Percentiles rank a stretch among this genome's conserved stretches.
These are phyloP conservation scores for Saccharomyces jurei DNA, from an alignment of 805 yeast genomes.

Conservation along the genomic window DNA sequence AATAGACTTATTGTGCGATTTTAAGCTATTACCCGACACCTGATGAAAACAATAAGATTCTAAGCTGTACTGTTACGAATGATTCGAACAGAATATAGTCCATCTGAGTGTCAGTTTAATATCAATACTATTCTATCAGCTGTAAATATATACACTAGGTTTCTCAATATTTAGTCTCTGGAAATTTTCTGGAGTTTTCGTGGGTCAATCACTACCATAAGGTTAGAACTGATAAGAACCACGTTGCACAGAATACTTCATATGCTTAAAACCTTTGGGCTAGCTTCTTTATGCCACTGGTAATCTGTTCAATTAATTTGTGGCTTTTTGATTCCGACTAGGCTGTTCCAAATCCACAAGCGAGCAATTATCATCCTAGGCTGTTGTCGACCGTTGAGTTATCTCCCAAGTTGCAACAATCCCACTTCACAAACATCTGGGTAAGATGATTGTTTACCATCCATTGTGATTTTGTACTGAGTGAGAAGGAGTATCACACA, in stretches of 20 bases:
- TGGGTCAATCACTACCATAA: background rate
- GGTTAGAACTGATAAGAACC: conserved; percentile 4
- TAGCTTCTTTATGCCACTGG: conserved; percentile 2
- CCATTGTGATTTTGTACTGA: conserved; percentile 1
- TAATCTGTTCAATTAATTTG: background rate
- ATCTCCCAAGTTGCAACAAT: background rate
- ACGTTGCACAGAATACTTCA: conserved; percentile 3
- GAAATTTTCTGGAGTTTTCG: background rate
- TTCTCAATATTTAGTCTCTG: background rate
- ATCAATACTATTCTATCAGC: background rate
- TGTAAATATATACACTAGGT: background rate
- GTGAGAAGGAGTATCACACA: conserved; percentile 2
- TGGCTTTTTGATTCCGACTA: background rate
- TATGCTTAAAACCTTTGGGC: conserved; percentile 3
- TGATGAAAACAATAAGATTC: background rate
- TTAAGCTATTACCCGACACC: background rate
- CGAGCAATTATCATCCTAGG: background rate
- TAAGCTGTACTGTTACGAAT: background rate
- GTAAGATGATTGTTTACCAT: background rate
- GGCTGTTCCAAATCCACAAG: background rate
- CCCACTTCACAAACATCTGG: background rate
- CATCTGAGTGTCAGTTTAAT: background rate
- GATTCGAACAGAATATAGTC: background rate
- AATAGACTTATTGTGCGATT: background rate
- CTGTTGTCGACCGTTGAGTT: background rate